Evolutionary conservation across 2,329 filamentous ascomycete species (phyloP).

Genomic region (Cladophialophora yegresii): DNA sequence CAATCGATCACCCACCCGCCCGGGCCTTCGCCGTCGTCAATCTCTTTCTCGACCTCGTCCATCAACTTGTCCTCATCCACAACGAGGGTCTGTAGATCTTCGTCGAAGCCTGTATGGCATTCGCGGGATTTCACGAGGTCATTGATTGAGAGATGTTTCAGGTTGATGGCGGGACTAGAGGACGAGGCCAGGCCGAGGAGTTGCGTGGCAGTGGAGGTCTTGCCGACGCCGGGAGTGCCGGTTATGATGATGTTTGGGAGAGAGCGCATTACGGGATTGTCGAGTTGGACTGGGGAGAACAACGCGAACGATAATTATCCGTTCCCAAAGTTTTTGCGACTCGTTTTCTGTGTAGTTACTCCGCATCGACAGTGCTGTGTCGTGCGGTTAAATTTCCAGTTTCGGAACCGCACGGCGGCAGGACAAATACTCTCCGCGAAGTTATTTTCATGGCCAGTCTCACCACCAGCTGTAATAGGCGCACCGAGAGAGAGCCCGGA

Average conservation of each 20-base stretch:
- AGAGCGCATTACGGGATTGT: conserved; percentile 23
- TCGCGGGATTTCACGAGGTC: conserved; percentile 84
- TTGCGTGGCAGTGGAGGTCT: conserved; percentile 86
- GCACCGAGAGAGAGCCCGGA: too few species aligned
- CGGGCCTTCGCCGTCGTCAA: conserved; percentile 52
- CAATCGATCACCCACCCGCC: conserved; percentile 94
- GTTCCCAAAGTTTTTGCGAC: too few species aligned
- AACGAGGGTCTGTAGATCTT: conserved; percentile 82
- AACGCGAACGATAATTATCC: background rate
- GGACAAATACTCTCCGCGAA: background rate
- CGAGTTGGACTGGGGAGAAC: background rate
- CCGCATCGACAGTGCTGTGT: background rate
- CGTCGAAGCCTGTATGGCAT: conserved; percentile 85
- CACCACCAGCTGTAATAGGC: too few species aligned
- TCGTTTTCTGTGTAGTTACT: background rate
- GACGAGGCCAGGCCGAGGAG: conserved; percentile 47
- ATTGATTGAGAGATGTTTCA: conserved; percentile 86
- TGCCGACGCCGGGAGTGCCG: conserved; percentile 92
- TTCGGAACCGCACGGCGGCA: background rate
- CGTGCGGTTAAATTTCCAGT: background rate
- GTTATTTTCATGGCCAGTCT: too few species aligned
- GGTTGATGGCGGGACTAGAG: conserved; percentile 64
- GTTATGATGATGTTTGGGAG: conserved; percentile 89
- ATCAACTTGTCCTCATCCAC: conserved; percentile 97
- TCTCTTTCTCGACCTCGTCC: conserved; percentile 82